Percentiles rank a stretch among this genome's conserved stretches.
Conservation (phyloP, 768 basidiomycete genomes). For the Pisolithus orientalis region DNA sequence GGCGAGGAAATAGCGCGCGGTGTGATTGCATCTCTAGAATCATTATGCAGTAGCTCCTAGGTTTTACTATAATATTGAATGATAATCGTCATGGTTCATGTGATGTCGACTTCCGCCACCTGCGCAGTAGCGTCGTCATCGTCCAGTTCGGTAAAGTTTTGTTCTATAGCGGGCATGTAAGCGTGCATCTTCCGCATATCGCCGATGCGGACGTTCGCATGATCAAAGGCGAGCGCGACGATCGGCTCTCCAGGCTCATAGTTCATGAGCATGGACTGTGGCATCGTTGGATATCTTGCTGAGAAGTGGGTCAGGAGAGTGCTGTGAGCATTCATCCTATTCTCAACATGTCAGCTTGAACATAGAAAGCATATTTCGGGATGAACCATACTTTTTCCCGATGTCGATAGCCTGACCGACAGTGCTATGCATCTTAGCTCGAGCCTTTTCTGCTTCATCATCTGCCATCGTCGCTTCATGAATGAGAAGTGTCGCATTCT, state of each 20-base stretch:
- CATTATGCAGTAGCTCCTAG: conserved; percentile 3
- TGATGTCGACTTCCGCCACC: conserved; percentile 13
- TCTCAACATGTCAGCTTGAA: background rate
- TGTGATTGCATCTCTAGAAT: conserved; percentile 51
- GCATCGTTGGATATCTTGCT: conserved; percentile 86
- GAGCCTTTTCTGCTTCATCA: conserved; percentile 68
- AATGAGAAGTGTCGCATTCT: conserved; percentile 72
- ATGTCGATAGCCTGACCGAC: conserved; percentile 82
- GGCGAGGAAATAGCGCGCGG: conserved; percentile 40
- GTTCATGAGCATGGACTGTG: conserved; percentile 33
- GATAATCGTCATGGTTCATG: conserved; percentile 3
- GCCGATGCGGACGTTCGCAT: conserved; percentile 61
- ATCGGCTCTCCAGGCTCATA: conserved; percentile 31
- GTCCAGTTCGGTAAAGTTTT: conserved; percentile 51
- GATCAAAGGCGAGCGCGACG: conserved; percentile 79
- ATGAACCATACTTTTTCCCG: conserved; percentile 51
- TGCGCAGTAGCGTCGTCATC: conserved; percentile 33
- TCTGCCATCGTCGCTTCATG: conserved; percentile 95
- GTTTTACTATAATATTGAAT: background rate
- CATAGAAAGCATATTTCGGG: conserved; percentile 1
- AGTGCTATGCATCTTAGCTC: conserved; percentile 80
- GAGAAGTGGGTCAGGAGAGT: conserved; percentile 95
- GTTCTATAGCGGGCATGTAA: conserved; percentile 68
- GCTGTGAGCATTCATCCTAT: conserved; percentile 79
- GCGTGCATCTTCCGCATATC: conserved; percentile 83